These are phyloP conservation scores for Yamadazyma mexicana DNA, from an alignment of 1,139 yeast species.

Conservation along the genomic window DNA sequence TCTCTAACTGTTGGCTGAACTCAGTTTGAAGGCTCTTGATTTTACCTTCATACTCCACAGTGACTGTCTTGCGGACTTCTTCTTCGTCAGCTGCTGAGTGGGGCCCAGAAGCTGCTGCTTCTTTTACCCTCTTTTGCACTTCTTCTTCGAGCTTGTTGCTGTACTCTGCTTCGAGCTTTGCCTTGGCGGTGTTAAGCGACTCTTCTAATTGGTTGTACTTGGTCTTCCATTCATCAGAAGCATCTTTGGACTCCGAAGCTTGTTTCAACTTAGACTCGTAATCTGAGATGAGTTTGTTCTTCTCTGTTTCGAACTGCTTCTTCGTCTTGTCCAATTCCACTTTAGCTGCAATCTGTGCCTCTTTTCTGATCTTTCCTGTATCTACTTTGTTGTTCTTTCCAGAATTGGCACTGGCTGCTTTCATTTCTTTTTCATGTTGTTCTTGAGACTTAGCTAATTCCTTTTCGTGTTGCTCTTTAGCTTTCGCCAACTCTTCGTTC, in stretches of 20 bases:
- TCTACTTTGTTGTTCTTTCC: background rate
- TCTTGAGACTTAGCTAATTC: constrained; percentile 1
- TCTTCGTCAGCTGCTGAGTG: constrained; percentile 5
- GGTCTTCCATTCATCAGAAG: constrained; percentile 11
- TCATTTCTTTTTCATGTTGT: background rate
- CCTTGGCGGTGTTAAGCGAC: constrained; percentile 19
- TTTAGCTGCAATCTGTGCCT: constrained; percentile 12
- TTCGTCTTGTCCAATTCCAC: constrained; percentile 17
- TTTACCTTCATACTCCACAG: constrained; percentile 20
- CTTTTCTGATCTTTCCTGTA: constrained; percentile 7
- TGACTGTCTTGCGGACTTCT: constrained; percentile 8
- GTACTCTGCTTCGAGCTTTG: constrained; percentile 21
- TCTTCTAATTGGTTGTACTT: constrained; percentile 21
- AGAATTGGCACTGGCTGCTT: background rate
- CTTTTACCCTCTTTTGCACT: constrained; percentile 11
- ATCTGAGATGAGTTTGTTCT: constrained; percentile 11
- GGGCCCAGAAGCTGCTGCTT: constrained; percentile 2
- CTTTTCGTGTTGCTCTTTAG: constrained; percentile 9
- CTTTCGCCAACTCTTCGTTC: constrained; percentile 13
- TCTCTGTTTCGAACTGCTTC: constrained; percentile 13
- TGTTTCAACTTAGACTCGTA: constrained; percentile 13
- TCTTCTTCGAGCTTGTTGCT: constrained; percentile 19
- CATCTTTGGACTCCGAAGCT: background rate
- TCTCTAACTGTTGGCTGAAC: constrained; percentile 30
- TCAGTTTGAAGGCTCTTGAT: constrained; percentile 27